Base-by-base conservation (phyloP, 208 protist genomes). In the Crithidia sp. region DNA sequence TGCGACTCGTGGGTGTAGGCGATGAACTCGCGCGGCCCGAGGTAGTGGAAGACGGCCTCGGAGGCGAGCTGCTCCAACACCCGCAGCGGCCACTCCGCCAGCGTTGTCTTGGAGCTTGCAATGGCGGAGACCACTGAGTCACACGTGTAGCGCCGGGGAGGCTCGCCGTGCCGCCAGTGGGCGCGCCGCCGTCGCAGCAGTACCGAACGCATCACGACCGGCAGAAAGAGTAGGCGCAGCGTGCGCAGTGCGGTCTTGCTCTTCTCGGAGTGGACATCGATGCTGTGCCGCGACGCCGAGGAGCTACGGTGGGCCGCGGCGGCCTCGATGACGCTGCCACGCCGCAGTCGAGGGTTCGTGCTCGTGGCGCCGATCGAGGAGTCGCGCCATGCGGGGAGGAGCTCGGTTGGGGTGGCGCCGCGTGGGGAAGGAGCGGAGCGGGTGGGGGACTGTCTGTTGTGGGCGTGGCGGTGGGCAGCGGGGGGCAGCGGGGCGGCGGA, bases 1-100 rank as follows among this genome's bases (percentile, higher is more conserved):
- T 94, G 87, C 17, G 85, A 85, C 78, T 96, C 92, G 50, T 84
- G 73, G n/a, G 72, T 57, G 77, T 96, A 93, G n/a, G 94, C 85
- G 58, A 95, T 72, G 3, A 84, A 79, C 58, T 96, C 92, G 13
- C 61, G 71, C 0, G 85, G 82, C 47, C 81, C 63, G 44, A 88
- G 60, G 59, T 83, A 94, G 55, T 76, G 69, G 50, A 87, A 92
- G n/a, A 61, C 56, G 6, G 77, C 92, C 70, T 85, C 81, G 44
- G 77, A 62, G 0, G 81, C 88, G 16, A 94, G 71, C 37, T 74
- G 54, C 44, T 79, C 73, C n/a, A 96, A 67, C 56, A 94, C 49
- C 9, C 84, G 83, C 39, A 74, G 68, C 7, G 92, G 92, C 82
- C 83, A 96, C 63, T 74, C 74, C n/a, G 84, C 59, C 37, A 96